phyloP scores from a whole-genome alignment of 1,284 basidiomycete species.

The Lentinula novae-zelandiae region DNA sequence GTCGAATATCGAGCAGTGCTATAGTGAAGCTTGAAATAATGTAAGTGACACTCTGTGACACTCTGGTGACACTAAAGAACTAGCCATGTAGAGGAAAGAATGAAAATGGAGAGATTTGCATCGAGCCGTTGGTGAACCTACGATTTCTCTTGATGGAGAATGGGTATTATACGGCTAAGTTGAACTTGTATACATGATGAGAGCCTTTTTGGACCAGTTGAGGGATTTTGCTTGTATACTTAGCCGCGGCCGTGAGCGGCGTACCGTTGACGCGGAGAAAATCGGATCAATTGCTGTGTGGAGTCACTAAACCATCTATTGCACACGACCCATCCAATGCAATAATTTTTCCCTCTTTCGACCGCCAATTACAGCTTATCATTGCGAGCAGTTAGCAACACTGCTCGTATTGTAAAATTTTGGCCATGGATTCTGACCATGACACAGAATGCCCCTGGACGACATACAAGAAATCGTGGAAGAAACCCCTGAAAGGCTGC shows the following conservation, averaged over 20 bases:
- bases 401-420: not conserved
- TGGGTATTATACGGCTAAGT: too few relatives aligned
- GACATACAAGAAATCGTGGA: not conserved
- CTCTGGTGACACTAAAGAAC: too few relatives aligned
- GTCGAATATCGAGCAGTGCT: too few relatives aligned
- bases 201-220: too few relatives aligned
- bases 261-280: not conserved
- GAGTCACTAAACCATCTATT: not conserved
- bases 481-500: slow-evolving; percentile 12
- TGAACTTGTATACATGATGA: too few relatives aligned
- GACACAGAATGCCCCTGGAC: not conserved
- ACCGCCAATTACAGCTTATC: not conserved
- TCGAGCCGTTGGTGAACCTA: too few relatives aligned
- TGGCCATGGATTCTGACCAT: not conserved
- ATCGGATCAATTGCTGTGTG: not conserved
- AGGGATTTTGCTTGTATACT: too few relatives aligned
- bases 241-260: not conserved
- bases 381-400: not conserved
- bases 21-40: too few relatives aligned
- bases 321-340: not conserved
- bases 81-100: too few relatives aligned
- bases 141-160: too few relatives aligned
- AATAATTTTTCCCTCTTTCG: not conserved
- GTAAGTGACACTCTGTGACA: too few relatives aligned
- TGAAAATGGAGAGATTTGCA: too few relatives aligned